These are phyloP conservation scores for Candida schatavii DNA, from an alignment of 805 yeast genomes.

Conservation along the genomic window DNA sequence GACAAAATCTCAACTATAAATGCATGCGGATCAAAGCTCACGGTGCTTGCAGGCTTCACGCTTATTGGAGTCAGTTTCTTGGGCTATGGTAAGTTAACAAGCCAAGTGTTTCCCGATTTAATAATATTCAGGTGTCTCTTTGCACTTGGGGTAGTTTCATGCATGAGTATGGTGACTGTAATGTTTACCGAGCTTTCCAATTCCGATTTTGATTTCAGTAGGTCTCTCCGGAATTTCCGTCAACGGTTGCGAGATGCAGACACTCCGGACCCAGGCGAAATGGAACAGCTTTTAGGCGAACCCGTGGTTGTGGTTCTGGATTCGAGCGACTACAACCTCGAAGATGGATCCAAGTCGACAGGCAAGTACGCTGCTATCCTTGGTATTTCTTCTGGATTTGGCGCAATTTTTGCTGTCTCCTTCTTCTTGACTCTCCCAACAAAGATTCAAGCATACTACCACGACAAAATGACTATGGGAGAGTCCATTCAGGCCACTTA, in stretches of 20 bases:
- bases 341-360: slow-evolving; percentile 11
- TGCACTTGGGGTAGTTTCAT: slow-evolving; percentile 56
- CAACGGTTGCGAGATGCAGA: slow-evolving; percentile 18
- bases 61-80: slow-evolving; percentile 45
- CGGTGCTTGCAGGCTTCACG: slow-evolving; percentile 48
- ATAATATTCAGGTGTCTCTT: slow-evolving; percentile 52
- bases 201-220: slow-evolving; percentile 36
- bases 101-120: slow-evolving; percentile 45
- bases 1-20: slow-evolving; percentile 43
- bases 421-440: slow-evolving; percentile 57
- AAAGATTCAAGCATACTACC: slow-evolving; percentile 37
- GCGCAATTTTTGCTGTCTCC: slow-evolving; percentile 63
- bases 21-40: slow-evolving; percentile 50
- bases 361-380: slow-evolving; percentile 61
- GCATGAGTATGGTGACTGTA: slow-evolving; percentile 60
- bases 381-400: slow-evolving; percentile 62
- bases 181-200: slow-evolving; percentile 53
- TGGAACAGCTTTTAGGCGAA: background rate
- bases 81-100: slow-evolving; percentile 43
- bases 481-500: slow-evolving; percentile 49
- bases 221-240: slow-evolving; percentile 17
- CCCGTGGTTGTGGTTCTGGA: background rate
- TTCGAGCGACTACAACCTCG: no score
- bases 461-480: slow-evolving; percentile 29
- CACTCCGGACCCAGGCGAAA: slow-evolving; percentile 4